Evolutionary conservation across 768 basidiomycete genomes (phyloP).

Genomic region (Agrocybe pediades): DNA sequence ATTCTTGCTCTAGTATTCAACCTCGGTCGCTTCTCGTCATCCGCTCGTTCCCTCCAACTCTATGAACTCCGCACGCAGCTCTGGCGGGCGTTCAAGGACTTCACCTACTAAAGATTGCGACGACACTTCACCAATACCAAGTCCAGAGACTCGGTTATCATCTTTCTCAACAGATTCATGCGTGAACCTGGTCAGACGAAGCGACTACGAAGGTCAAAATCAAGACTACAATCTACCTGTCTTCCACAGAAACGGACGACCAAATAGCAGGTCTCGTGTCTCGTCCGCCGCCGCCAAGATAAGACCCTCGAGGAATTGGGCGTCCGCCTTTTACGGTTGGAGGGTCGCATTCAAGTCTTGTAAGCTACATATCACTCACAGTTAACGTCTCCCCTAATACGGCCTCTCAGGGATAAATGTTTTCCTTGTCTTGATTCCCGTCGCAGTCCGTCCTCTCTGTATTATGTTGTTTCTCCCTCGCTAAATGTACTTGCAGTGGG

Average conservation of each 20-base stretch:
- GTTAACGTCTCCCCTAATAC: not conserved
- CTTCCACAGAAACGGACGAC: constrained; percentile 17
- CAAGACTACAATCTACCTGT: constrained; percentile 18
- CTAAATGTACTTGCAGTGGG: constrained; percentile 44
- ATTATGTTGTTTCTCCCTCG: not conserved
- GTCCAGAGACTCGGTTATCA: constrained; percentile 13
- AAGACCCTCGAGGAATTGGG: constrained; percentile 4
- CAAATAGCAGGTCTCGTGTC: constrained; percentile 1
- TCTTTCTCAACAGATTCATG: constrained; percentile 15
- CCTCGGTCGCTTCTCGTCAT: not conserved
- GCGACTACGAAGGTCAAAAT: constrained; percentile 15
- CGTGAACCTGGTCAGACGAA: constrained; percentile 17
- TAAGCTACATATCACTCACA: constrained; percentile 8
- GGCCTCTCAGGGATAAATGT: constrained; percentile 65
- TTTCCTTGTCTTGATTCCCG: constrained; percentile 64
- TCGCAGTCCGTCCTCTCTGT: constrained; percentile 48
- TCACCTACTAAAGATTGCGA: constrained; percentile 1
- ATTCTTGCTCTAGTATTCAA: not conserved
- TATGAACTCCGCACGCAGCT: not conserved
- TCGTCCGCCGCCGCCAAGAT: not conserved
- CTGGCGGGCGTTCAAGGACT: not conserved
- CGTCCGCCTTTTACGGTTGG: constrained; percentile 25
- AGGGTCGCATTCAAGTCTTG: constrained; percentile 27
- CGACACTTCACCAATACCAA: constrained; percentile 6
- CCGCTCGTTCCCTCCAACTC: not conserved